phyloP scores from a whole-genome alignment of 345 rosid genomes.

The Eucalyptus marginata region DNA sequence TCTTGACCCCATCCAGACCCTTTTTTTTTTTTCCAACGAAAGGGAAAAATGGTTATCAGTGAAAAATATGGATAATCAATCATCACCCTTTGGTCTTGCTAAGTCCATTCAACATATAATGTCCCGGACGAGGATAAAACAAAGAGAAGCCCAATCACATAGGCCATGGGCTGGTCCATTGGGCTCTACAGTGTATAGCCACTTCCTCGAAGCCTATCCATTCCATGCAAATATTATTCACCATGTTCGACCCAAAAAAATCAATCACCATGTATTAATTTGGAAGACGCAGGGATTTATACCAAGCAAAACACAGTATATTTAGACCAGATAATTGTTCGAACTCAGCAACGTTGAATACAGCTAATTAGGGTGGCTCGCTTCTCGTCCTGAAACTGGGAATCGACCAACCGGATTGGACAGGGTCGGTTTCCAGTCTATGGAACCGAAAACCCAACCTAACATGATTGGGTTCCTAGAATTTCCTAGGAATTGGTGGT shows the following conservation, averaged over 20 bases:
- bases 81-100: background rate
- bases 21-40: fast-evolving
- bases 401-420: background rate
- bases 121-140: background rate
- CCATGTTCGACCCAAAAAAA: background rate
- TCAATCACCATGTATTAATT: background rate
- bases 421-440: background rate
- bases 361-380: background rate
- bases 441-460: background rate
- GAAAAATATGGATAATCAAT: background rate
- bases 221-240: background rate
- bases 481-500: background rate
- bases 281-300: background rate
- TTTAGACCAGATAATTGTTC: background rate
- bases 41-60: background rate
- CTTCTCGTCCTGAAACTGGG: background rate
- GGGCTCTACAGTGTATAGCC: background rate
- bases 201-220: background rate
- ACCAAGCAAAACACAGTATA: background rate
- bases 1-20: background rate
- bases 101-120: background rate
- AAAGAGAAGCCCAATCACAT: background rate
- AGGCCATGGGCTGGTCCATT: background rate
- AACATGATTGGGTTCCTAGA: background rate
- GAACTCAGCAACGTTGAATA: background rate